Percentiles rank a stretch among this genome's conserved stretches.
phyloP scores from a whole-genome alignment of 2,329 filamentous ascomycete genomes.

The Pochonia chlamydosporia region DNA sequence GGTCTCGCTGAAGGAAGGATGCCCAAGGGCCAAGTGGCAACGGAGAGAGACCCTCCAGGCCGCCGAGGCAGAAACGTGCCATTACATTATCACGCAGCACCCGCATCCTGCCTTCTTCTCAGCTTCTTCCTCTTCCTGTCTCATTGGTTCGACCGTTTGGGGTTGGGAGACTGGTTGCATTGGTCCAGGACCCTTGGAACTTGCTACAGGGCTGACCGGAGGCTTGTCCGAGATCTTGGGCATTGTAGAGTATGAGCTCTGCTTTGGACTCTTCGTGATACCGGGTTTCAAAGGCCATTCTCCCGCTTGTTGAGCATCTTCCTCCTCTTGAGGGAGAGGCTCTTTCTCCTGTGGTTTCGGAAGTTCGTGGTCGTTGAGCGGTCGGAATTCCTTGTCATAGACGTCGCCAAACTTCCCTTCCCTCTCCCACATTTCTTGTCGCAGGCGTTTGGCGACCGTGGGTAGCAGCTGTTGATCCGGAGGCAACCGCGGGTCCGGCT shows the following conservation, averaged over 20 bases:
- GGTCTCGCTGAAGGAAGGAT: background rate
- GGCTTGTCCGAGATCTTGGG: conserved; percentile 45
- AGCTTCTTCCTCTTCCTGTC: conserved; percentile 19
- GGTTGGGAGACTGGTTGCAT: conserved; percentile 17
- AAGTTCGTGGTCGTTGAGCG: conserved; percentile 64
- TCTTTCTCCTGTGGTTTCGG: conserved; percentile 36
- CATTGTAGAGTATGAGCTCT: conserved; percentile 56
- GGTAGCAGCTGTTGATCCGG: conserved; percentile 94
- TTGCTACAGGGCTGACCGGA: conserved; percentile 25
- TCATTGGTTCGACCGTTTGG: conserved; percentile 1
- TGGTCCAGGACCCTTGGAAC: conserved; percentile 23
- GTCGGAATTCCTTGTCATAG: conserved; percentile 83
- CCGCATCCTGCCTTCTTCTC: conserved; percentile 40
- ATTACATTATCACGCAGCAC: conserved; percentile 47
- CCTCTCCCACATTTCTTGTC: conserved; percentile 92
- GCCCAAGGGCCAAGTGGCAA: background rate
- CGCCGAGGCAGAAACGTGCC: background rate
- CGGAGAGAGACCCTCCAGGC: background rate
- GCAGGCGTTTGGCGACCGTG: conserved; percentile 83
- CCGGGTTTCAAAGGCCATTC: conserved; percentile 56
- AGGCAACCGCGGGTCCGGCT: conserved; percentile 87
- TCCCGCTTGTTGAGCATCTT: conserved; percentile 25
- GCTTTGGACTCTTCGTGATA: conserved; percentile 39
- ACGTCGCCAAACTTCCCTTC: conserved; percentile 80
- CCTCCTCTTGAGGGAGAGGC: conserved; percentile 12